A percentile compares a stretch with the other conserved stretches of the same genome.
These are phyloP conservation scores for Ascoidea rubescens DNA, from an alignment of 805 yeast species.

Conservation along the genomic window DNA sequence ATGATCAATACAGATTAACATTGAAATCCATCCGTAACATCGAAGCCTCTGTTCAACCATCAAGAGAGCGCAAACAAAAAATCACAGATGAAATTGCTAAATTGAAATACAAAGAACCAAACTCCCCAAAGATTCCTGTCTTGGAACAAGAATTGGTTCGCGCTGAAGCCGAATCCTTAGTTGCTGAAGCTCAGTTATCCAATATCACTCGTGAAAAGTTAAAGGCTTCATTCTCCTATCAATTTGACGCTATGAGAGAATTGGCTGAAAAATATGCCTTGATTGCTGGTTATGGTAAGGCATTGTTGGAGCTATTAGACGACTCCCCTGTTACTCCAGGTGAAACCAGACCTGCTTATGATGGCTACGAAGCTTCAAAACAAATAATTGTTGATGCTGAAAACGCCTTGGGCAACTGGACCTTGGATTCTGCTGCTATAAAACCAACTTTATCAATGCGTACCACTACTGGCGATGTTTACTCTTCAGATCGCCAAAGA, in stretches of 20 bases:
- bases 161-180: slow-evolving; percentile 98
- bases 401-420: slow-evolving; percentile 91
- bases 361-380: slow-evolving; percentile 95
- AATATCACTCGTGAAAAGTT: slow-evolving; percentile 96
- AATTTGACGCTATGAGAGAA: slow-evolving; percentile 91
- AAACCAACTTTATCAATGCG: slow-evolving; percentile 86
- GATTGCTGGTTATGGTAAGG: slow-evolving; percentile 98
- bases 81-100: slow-evolving; percentile 96
- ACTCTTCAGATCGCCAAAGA: slow-evolving; percentile 33
- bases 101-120: slow-evolving; percentile 96
- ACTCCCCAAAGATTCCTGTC: slow-evolving; percentile 87
- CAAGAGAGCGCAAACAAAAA: slow-evolving; percentile 95
- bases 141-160: slow-evolving; percentile 97
- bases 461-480: slow-evolving; percentile 53
- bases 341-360: slow-evolving; percentile 96
- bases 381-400: slow-evolving; percentile 97
- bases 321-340: slow-evolving; percentile 98
- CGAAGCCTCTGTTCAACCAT: slow-evolving; percentile 96
- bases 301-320: slow-evolving; percentile 86
- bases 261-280: slow-evolving; percentile 91
- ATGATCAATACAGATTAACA: slow-evolving; percentile 95
- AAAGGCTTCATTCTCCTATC: slow-evolving; percentile 94
- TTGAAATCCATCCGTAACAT: slow-evolving; percentile 90
- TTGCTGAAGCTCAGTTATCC: slow-evolving; percentile 97
- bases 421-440: slow-evolving; percentile 87